Evolutionary conservation across 2,329 filamentous ascomycete genomes (phyloP), one percentile per base, ranked within the genome.

Genomic region (Zymoseptoria passerinii): DNA sequence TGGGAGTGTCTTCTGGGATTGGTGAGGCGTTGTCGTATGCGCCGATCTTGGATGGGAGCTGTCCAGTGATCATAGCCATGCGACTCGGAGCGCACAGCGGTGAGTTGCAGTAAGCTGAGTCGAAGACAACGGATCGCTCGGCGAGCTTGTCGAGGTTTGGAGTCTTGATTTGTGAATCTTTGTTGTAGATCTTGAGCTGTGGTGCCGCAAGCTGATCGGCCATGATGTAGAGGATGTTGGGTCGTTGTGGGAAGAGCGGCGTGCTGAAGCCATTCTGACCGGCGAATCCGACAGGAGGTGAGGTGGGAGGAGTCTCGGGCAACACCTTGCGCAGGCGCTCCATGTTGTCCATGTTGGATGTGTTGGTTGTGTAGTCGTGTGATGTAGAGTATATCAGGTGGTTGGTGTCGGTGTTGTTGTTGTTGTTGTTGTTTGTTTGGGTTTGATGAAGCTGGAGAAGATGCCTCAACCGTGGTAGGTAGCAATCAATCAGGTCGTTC

Each of bases 221-320:
- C 91, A 96, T 96, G 77, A 96, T 95, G 79, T 94, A 96, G 52
- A 92, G 80, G 66, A 92, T 89, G 74, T 92, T 92, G 61, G 88
- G 88, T 71, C 81, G 81, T 53, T 68, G 65, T 1, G 69, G 68
- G 59, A 74, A 72, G 29, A 72, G 66, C 27, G 71, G 71, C 20
- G 71, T 73, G 64, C 71, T 72, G 66, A 72, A 71, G 64, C 71
- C 71, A 70, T 71, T 70, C 60, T 72, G 71, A 55, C 71, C 71
- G n/a, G 64, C 63, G 55, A 72, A 71, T 53, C 71, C 71, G 10
- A 64, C 63, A n/a, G 71, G 71, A n/a, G 71, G 71, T 27, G 71
- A 72, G 50, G 67, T 67, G 40, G 71, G 71, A 49, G 71, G 71
- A 29, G 71, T 72, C 55, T 70, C 67, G 28, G 70, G 70, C 48